These are phyloP conservation scores for Silybum marianum DNA, from an alignment of 129 eudicot genomes.

Conservation along the genomic window DNA sequence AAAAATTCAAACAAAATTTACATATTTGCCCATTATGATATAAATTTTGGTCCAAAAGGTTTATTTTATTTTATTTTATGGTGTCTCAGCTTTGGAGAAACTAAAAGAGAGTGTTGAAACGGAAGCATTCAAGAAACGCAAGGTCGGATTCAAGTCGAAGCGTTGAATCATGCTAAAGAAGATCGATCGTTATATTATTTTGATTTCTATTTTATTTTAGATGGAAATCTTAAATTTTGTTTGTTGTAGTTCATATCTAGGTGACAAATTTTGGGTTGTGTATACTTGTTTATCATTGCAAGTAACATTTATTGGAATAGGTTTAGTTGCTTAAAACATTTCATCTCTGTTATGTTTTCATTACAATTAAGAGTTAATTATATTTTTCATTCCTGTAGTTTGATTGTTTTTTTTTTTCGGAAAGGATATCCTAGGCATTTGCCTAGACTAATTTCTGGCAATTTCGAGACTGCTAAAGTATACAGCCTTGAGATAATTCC, in stretches of 20 bases:
- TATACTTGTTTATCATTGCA: neutral
- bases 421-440: no score
- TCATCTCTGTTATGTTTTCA: neutral
- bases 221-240: neutral
- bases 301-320: constrained; percentile 1
- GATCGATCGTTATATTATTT: neutral
- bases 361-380: neutral
- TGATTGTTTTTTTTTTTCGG: no score
- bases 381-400: neutral
- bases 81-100: constrained; percentile 71
- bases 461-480: no score
- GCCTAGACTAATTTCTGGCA: no score
- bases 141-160: constrained; percentile 38
- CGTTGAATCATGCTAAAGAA: constrained; percentile 25
- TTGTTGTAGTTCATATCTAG: constrained; percentile 27
- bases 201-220: neutral
- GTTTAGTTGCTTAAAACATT: neutral
- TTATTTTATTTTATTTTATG: neutral
- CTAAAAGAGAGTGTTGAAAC: constrained; percentile 70
- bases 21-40: neutral
- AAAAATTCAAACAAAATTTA: neutral
- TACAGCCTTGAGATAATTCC: no score
- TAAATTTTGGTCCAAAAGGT: neutral
- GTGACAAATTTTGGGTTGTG: constrained; percentile 23
- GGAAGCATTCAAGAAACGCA: constrained; percentile 58